Base-by-base conservation (phyloP, 176 grass and related monocot genomes). In the Dendrocalamus sinicus region DNA sequence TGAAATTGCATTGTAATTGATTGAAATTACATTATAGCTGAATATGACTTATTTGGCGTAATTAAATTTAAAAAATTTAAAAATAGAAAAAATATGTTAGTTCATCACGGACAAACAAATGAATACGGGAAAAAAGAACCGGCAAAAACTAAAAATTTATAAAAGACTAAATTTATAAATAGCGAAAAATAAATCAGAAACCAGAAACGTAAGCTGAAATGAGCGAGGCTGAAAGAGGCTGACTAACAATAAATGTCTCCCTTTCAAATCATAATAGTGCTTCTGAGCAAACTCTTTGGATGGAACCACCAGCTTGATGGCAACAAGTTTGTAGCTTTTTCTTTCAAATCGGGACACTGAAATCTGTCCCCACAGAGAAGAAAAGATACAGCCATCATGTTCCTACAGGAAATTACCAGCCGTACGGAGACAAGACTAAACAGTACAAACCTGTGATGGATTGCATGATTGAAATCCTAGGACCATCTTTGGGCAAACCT, bases 271-370 rank as follows among this genome's bases (percentile, higher is more conserved):
- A 82, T 96, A 90, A 47, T 94, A 96, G 67, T 99, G 93, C 82
- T 94, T 94, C 92, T 92, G 19, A 39, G 93, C 93, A 3, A 94
- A 98, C 40, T 92, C 88, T 81, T 94, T 94, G 41, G 93, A 92
- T 82, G 96, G 96, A 88, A 91, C 81, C 35, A 96, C 83, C 62
- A 99, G 82, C 81, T 99, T 99, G 85, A 96, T 89, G 61, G 91
- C 96, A 53, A 98, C 93, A 85, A 98, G 93, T 79, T 99, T 96
- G 83, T 46, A 99, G 22, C 92, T 92, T 81, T 98, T 98, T 24
- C 92, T 88, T 85, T 96, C 93, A 52, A 96, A 96, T 79, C 93
- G 92, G 35, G 88, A 96, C 32, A 94, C 46, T 50, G 93, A 86
- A 92, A 96, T 91, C 93, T 98, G 91, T 59, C 59, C 5, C 15